Evolutionary conservation across 257 asterid genomes (phyloP).

Genomic region (Dorcoceras hygrometricum): DNA sequence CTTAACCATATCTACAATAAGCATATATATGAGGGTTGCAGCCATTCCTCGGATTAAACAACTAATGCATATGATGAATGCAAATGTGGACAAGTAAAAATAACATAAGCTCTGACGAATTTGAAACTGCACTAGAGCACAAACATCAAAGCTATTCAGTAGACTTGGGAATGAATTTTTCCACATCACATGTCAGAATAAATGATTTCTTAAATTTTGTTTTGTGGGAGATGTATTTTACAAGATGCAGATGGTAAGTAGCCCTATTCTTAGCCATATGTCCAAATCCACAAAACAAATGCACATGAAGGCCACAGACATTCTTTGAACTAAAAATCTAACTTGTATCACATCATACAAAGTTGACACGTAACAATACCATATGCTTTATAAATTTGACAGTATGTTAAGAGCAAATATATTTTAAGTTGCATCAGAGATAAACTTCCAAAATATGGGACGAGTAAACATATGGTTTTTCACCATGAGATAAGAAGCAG

Average conservation of each 20-base stretch:
- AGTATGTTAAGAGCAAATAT: no score
- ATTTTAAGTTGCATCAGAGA: neutral
- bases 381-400: neutral
- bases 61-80: neutral
- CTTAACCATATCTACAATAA: constrained; percentile 84
- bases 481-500: neutral
- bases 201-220: constrained; percentile 69
- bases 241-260: constrained; percentile 93
- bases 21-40: neutral
- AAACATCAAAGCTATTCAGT: neutral
- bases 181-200: constrained; percentile 26
- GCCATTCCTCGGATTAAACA: neutral
- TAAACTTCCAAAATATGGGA: neutral
- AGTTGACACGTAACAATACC: neutral
- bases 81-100: neutral
- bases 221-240: constrained; percentile 62
- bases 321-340: neutral
- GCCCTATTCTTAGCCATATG: constrained; percentile 94
- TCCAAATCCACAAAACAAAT: constrained; percentile 67
- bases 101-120: neutral
- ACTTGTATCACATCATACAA: neutral
- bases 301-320: neutral
- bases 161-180: neutral
- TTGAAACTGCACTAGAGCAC: neutral
- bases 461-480: neutral